phyloP scores from a whole-genome alignment of 257 asterid species.

The Primulina tabacum region DNA sequence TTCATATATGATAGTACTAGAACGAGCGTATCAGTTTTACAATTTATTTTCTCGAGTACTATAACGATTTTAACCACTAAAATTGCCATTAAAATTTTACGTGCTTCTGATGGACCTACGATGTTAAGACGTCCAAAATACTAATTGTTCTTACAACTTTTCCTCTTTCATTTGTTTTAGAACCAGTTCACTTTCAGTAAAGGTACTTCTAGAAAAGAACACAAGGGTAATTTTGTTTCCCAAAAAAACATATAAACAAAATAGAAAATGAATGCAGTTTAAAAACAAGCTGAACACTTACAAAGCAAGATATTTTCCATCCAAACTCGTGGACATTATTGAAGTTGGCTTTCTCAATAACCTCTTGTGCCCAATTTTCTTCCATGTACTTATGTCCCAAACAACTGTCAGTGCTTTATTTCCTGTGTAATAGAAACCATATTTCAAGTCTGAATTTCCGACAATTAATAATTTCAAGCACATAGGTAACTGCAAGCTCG shows the following conservation, averaged over 20 bases:
- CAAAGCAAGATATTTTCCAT: constrained; percentile 94
- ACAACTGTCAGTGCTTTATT: constrained; percentile 74
- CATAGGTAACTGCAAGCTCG: constrained; percentile 9
- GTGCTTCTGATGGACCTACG: background rate
- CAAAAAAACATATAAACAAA: background rate
- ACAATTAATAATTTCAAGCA: constrained; percentile 15
- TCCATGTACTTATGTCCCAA: constrained; percentile 89
- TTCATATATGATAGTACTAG: background rate
- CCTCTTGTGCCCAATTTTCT: constrained; percentile 81
- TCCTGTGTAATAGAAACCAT: constrained; percentile 43
- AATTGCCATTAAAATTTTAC: too few relatives aligned
- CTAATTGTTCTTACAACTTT: too few relatives aligned
- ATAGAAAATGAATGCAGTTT: background rate
- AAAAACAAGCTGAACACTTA: constrained; percentile 40
- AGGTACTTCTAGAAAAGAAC: background rate
- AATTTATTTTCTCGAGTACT: background rate
- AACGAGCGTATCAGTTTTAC: background rate
- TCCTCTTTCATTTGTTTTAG: too few relatives aligned
- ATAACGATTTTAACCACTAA: background rate
- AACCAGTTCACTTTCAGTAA: constrained; percentile 1
- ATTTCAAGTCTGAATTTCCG: constrained; percentile 25
- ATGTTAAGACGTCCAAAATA: background rate
- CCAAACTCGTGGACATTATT: constrained; percentile 77
- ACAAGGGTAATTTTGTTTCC: constrained; percentile 6
- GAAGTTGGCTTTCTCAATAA: constrained; percentile 72